Conservation (phyloP, 75 land plant genomes). For the Chamaecyparis obtusa region DNA sequence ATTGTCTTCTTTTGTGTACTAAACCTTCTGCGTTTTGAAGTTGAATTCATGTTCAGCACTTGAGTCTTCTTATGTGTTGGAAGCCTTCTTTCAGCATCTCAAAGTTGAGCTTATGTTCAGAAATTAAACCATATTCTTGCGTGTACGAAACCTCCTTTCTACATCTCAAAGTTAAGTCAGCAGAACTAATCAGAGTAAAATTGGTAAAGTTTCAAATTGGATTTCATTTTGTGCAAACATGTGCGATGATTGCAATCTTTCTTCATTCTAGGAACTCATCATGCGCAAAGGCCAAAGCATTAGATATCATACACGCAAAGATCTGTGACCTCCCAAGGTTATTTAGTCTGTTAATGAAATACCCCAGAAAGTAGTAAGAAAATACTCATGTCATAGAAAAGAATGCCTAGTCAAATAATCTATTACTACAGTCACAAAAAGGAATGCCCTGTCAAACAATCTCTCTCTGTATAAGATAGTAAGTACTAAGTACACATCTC, state of each 20-base stretch:
- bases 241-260: not conserved
- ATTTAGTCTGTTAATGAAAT: not conserved
- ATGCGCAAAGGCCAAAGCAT: conserved; percentile 6
- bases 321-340: not conserved
- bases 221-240: not conserved
- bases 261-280: not conserved
- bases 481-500: not conserved
- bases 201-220: not conserved
- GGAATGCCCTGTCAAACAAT: conserved; percentile 63
- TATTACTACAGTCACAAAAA: conserved; percentile 8
- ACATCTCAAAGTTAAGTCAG: not conserved
- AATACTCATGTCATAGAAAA: not conserved
- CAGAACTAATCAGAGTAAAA: not conserved
- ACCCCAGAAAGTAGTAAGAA: not conserved
- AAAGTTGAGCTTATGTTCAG: not conserved
- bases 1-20: not conserved
- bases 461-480: conserved; percentile 24
- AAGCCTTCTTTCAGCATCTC: not conserved
- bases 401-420: conserved; percentile 62
- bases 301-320: not conserved
- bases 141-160: no score
- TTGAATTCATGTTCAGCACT: not conserved
- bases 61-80: not conserved
- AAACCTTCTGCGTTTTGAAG: not conserved
- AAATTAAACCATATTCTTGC: no score